Conservation (phyloP, 768 basidiomycete genomes). For the Mycena albidolilacea region DNA sequence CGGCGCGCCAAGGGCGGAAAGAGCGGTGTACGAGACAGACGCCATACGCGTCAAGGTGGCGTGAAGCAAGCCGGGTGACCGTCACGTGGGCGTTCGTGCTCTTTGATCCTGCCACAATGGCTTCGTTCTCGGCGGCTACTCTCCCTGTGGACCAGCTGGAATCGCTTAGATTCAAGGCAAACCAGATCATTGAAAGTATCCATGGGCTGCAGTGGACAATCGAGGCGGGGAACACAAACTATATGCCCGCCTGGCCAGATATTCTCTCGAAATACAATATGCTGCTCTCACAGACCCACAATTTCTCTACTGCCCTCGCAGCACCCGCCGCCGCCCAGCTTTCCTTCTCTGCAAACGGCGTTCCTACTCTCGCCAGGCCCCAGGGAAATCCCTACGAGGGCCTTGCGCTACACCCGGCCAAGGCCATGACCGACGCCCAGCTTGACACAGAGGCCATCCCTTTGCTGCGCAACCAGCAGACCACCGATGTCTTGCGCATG, state of each 20-base stretch:
- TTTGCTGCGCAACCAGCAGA: slow-evolving; percentile 85
- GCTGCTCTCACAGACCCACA: slow-evolving; percentile 86
- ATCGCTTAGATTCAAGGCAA: slow-evolving; percentile 81
- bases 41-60: slow-evolving; percentile 13
- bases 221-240: slow-evolving; percentile 67
- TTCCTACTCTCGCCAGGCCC: slow-evolving; percentile 17
- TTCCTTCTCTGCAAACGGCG: slow-evolving; percentile 26
- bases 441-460: slow-evolving; percentile 83
- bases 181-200: slow-evolving; percentile 86
- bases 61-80: not conserved
- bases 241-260: slow-evolving; percentile 90
- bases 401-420: slow-evolving; percentile 77
- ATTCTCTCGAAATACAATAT: slow-evolving; percentile 90
- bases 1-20: slow-evolving; percentile 34
- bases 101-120: not conserved
- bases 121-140: slow-evolving; percentile 41
- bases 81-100: not conserved
- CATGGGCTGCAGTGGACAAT: slow-evolving; percentile 74
- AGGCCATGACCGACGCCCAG: slow-evolving; percentile 71
- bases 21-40: slow-evolving; percentile 14
- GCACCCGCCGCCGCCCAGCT: slow-evolving; percentile 49
- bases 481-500: slow-evolving; percentile 77
- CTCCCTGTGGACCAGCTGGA: slow-evolving; percentile 81
- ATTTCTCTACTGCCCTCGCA: slow-evolving; percentile 76
- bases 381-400: slow-evolving; percentile 68